Evolutionary conservation across 2,329 filamentous ascomycete species (phyloP), one percentile per base, ranked within the genome.

Genomic region (Colletotrichum coccodes): DNA sequence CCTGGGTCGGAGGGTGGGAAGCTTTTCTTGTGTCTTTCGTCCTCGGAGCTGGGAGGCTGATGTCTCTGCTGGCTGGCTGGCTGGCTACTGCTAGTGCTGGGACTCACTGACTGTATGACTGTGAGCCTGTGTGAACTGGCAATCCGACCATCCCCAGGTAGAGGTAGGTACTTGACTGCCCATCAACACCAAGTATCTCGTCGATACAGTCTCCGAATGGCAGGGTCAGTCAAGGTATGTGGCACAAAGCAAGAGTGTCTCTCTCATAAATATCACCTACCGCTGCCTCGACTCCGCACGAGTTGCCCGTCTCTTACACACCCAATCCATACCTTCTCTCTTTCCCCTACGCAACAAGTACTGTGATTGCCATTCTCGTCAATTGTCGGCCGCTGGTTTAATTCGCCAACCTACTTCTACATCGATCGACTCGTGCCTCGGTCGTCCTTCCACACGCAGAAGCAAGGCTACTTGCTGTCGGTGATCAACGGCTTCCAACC

Each of bases 1-100:
- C 40, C 61, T 68, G 60, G 47, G 42, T 57, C 60, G 65, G 65
- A 42, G 65, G 65, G 65, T 68, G 47, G 65, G 65, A 68, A 68
- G 61, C 65, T 68, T 68, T n/a, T 23, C 32, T 42, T 26, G 47
- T 42, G 49, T 49, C 57, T 44, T 54, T 66, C 49, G 32, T 54
- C 40, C 26, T 32, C 28, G 26, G 49, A 6, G 23, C 38, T 42
- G 26, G 32, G 16, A 32, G 52, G 34, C 52, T 52, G 26, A 32
- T 63, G 50, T 47, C 21, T 46, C 44, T 38, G 50, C 59, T 61
- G 47, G 56, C 32, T 36, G 18, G 23, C n/a, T n/a, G n/a, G n/a
- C n/a, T n/a, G n/a, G n/a, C n/a, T n/a, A n/a, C n/a, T n/a, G n/a
- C n/a, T 47, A 47, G 44, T 47, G 21, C 44, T 61, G 44, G 59